A percentile compares a stretch with the other conserved stretches of the same genome.
Evolutionary conservation across 1,284 basidiomycete genomes (phyloP).

Genomic region (Vanrija humicola): DNA sequence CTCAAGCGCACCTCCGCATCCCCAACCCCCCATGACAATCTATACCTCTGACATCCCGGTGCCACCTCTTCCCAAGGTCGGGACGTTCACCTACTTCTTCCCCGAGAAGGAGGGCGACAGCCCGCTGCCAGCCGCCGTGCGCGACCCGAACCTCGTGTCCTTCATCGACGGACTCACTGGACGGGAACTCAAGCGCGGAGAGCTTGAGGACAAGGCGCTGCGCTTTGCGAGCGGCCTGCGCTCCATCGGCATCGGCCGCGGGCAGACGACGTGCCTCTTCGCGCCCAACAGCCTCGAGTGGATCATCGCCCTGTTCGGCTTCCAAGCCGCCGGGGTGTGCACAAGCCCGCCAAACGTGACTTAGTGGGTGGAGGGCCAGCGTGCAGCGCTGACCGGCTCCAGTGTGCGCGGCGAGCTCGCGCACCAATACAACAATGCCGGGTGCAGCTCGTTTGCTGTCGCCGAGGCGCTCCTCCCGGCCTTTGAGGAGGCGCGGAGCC

Average conservation of each 20-base stretch:
- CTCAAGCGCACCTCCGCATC: too few relatives aligned
- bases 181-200: constrained; percentile 56
- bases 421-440: constrained; percentile 52
- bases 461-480: constrained; percentile 54
- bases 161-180: constrained; percentile 65
- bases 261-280: constrained; percentile 38
- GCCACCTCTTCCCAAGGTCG: constrained; percentile 31
- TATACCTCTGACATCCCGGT: constrained; percentile 19
- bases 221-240: constrained; percentile 57
- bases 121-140: constrained; percentile 19
- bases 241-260: constrained; percentile 20
- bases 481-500: constrained; percentile 27
- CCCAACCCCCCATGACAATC: constrained; percentile 11
- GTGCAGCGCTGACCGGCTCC: constrained; percentile 52
- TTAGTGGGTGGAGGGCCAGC: constrained; percentile 33
- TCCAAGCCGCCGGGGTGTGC: constrained; percentile 40
- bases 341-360: constrained; percentile 40
- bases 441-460: constrained; percentile 56
- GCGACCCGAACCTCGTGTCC: constrained; percentile 49
- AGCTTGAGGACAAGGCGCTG: constrained; percentile 57
- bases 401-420: constrained; percentile 37
- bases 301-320: constrained; percentile 60
- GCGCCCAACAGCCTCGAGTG: constrained; percentile 59
- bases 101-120: constrained; percentile 1
- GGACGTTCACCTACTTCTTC: constrained; percentile 1